Percentiles rank a stretch among this genome's conserved stretches.
These are phyloP conservation scores for Rutidosis leptorrhynchoides DNA, from an alignment of 129 eudicot genomes.

Conservation along the genomic window DNA sequence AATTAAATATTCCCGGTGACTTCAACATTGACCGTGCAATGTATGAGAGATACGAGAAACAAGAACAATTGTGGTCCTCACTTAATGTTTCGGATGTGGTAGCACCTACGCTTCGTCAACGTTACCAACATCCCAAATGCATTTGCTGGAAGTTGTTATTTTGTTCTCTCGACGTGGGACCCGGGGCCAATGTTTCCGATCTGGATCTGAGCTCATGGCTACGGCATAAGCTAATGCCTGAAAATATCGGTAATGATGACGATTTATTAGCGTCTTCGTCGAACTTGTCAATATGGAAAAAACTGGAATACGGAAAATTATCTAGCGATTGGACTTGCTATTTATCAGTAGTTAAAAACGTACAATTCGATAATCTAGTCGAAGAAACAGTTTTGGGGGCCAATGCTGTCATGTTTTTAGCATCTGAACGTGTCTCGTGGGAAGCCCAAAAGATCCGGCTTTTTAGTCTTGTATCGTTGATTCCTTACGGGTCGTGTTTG, in stretches of 20 bases:
- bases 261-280: constrained; percentile 51
- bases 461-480: constrained; percentile 42
- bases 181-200: constrained; percentile 26
- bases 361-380: constrained; percentile 26
- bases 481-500: constrained; percentile 61
- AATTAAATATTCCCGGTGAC: constrained; percentile 33
- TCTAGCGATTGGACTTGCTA: constrained; percentile 43
- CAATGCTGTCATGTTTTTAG: constrained; percentile 59
- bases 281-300: constrained; percentile 74
- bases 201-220: constrained; percentile 53
- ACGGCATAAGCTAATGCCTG: constrained; percentile 67
- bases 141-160: constrained; percentile 81
- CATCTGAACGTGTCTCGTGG: constrained; percentile 62
- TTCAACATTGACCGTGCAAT: constrained; percentile 56
- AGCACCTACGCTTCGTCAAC: constrained; percentile 53
- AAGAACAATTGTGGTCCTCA: constrained; percentile 60
- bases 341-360: constrained; percentile 62
- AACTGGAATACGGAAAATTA: constrained; percentile 43
- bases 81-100: constrained; percentile 73
- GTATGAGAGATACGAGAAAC: constrained; percentile 57
- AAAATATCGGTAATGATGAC: constrained; percentile 25
- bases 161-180: constrained; percentile 36
- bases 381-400: constrained; percentile 52
- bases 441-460: constrained; percentile 60
- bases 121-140: constrained; percentile 53